These are phyloP conservation scores for Boletus pseudopeckii DNA, from an alignment of 768 basidiomycete genomes.

Conservation along the genomic window DNA sequence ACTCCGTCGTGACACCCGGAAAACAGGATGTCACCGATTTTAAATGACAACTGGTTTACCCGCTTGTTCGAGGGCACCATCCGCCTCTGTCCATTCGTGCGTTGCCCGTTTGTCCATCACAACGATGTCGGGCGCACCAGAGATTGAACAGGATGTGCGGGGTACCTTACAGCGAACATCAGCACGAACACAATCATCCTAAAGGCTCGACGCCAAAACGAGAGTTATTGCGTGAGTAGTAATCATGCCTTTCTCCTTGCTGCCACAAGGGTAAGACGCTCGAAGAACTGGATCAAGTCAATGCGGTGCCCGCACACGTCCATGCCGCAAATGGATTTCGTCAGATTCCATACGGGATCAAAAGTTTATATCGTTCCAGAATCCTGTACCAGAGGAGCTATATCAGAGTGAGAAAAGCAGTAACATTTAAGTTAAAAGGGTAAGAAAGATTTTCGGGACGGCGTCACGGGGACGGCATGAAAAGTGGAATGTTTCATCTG, in stretches of 20 bases:
- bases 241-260: no score
- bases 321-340: slow-evolving; percentile 61
- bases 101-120: neutral
- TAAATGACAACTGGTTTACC: no score
- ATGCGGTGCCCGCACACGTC: slow-evolving; percentile 47
- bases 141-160: slow-evolving; percentile 11
- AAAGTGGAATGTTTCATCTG: no score
- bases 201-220: slow-evolving; percentile 19
- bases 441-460: slow-evolving; percentile 6
- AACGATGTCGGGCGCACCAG: no score
- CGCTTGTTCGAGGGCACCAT: neutral
- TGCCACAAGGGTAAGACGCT: slow-evolving; percentile 52
- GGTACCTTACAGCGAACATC: neutral
- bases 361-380: slow-evolving; percentile 42
- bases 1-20: no score
- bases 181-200: slow-evolving; percentile 2
- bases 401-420: slow-evolving; percentile 34
- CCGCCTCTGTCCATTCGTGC: neutral
- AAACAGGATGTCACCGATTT: no score
- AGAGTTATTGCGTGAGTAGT: slow-evolving; percentile 18
- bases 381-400: slow-evolving; percentile 29
- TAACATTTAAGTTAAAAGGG: no score
- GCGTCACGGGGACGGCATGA: slow-evolving; percentile 3
- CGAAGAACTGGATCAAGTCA: slow-evolving; percentile 53
- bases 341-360: slow-evolving; percentile 51